These are phyloP conservation scores for Aspergillus transmontanensis DNA, from an alignment of 2,329 filamentous ascomycete genomes.

Conservation along the genomic window DNA sequence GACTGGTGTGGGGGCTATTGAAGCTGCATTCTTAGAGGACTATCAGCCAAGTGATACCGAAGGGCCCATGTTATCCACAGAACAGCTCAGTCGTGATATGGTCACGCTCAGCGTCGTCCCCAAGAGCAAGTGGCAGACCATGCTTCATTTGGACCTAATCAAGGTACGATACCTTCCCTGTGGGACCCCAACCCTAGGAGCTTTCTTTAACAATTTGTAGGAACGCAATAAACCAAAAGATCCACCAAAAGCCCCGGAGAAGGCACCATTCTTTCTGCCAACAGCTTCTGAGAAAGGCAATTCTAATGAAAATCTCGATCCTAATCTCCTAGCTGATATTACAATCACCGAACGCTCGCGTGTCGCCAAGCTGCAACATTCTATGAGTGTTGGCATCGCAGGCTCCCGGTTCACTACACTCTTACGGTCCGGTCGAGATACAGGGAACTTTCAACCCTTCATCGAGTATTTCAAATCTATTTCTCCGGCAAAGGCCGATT, in stretches of 20 bases:
- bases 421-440: conserved; percentile 49
- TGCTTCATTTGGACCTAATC: conserved; percentile 89
- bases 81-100: conserved; percentile 80
- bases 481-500: conserved; percentile 80
- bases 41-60: conserved; percentile 50
- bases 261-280: conserved; percentile 93
- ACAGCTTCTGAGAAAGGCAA: conserved; percentile 27
- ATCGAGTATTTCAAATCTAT: conserved; percentile 79
- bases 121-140: conserved; percentile 88
- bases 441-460: conserved; percentile 67
- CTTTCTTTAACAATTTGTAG: conserved; percentile 41
- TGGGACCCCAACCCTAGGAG: neutral
- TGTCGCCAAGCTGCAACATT: conserved; percentile 68
- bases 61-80: conserved; percentile 61
- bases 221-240: conserved; percentile 93
- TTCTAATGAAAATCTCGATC: conserved; percentile 28
- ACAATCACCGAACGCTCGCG: conserved; percentile 60
- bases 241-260: conserved; percentile 86
- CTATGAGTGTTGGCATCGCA: conserved; percentile 33
- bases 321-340: conserved; percentile 33
- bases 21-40: conserved; percentile 70
- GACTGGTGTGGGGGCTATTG: conserved; percentile 72
- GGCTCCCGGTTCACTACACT: conserved; percentile 51
- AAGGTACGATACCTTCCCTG: conserved; percentile 42
- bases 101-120: conserved; percentile 88